phyloP scores from a whole-genome alignment of 768 basidiomycete species.

The Auricularia auricula-judae region DNA sequence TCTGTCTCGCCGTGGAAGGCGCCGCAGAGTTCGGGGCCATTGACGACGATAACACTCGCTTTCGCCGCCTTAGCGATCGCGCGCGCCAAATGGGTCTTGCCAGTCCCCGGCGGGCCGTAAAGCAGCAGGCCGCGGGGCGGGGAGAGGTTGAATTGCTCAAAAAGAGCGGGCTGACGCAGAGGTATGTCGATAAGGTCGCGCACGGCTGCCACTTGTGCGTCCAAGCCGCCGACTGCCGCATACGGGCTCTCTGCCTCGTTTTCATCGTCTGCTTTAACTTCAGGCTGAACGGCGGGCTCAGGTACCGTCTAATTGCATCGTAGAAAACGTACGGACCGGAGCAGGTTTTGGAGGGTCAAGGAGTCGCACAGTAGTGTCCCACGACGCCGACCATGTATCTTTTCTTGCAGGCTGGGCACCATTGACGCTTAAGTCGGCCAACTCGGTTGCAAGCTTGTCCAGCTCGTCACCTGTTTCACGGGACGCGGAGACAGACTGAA shows the following conservation, averaged over 20 bases:
- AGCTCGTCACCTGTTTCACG: constrained; percentile 13
- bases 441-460: constrained; percentile 26
- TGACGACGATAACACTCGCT: constrained; percentile 84
- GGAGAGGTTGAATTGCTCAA: constrained; percentile 42
- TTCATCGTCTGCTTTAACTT: constrained; percentile 12
- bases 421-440: constrained; percentile 36
- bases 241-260: constrained; percentile 36
- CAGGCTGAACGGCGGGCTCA: constrained; percentile 14
- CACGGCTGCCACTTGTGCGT: constrained; percentile 79
- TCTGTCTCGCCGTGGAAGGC: constrained; percentile 98
- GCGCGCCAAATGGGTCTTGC: constrained; percentile 93
- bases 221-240: constrained; percentile 74
- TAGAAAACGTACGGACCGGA: constrained; percentile 23
- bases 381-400: constrained; percentile 50
- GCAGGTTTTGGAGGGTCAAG: constrained; percentile 39
- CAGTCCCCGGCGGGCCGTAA: constrained; percentile 94
- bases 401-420: constrained; percentile 12
- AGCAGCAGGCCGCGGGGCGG: constrained; percentile 93
- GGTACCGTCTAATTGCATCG: neutral
- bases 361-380: constrained; percentile 48
- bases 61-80: constrained; percentile 83
- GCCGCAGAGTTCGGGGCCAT: constrained; percentile 89
- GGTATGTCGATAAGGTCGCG: constrained; percentile 80
- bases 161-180: constrained; percentile 70
- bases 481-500: constrained; percentile 34